Base-by-base conservation (phyloP, 164 flowering plant genomes). In the Dillenia turbinata region DNA sequence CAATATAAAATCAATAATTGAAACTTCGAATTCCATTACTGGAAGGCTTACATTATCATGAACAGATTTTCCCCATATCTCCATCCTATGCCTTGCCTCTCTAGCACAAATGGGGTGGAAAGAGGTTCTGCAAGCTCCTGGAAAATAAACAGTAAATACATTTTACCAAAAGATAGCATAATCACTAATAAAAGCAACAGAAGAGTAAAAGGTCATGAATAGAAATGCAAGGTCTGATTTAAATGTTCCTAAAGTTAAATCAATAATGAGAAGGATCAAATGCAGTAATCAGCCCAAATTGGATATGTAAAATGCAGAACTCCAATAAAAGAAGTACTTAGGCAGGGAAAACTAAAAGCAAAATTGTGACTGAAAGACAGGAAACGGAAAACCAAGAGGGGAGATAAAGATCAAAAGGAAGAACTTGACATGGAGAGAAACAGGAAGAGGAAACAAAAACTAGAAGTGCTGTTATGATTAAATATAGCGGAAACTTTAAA, bases 91-190 rank as follows among this genome's bases (percentile, higher is more conserved):
- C 61, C 80, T 83, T 52, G 93, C 98, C 73, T 87, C 98, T 79
- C 97, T 80, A 15, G 97, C 97, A 84, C 98, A 94, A 59, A 83
- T 73, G 60, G 98, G 98, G 81, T 94, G 98, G 65, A 94, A 94
- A n/a, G 95, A 73, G 63, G 89, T 77, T 73, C 98, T 80, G 77
- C 98, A 94, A 47, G 93, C 66, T 76, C 95, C 98, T 94, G 82
- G 60, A 63, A 49, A 60, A 58, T 56, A 66, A 16, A 52, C 24
- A 54, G 63, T 9, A 63, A 48, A 52, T 16, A 26, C 15, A n/a
- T 16, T 52, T 24, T 13, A 64, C 44, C 33, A 51, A 13, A 0
- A 66, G 48, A 26, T 33, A 13, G 51, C 52, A 54, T 44, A 15
- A 67, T 3, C 40, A 51, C 47, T 14, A 33, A 48, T 45, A 10